A percentile compares a stretch with the other conserved stretches of the same genome.
Evolutionary conservation across 2,329 filamentous ascomycete genomes (phyloP).

Genomic region (Paracoccidioides brasiliensis): DNA sequence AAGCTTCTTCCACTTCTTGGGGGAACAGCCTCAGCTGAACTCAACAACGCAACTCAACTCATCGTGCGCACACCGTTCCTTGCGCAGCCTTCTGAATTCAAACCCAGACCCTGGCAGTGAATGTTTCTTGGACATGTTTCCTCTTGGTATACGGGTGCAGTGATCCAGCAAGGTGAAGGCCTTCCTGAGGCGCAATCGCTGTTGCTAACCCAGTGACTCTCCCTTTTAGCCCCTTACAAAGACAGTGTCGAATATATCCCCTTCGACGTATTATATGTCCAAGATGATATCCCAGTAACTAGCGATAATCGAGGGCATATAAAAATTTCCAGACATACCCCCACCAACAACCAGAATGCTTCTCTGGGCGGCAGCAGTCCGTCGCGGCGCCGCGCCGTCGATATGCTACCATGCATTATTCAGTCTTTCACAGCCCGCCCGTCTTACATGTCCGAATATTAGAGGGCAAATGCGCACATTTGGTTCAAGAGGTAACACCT

Average conservation of each 20-base stretch:
- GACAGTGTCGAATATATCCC: neutral
- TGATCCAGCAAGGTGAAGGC: neutral
- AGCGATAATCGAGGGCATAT: no score
- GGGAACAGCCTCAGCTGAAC: neutral
- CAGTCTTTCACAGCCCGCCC: constrained; percentile 15
- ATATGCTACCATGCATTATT: constrained; percentile 14
- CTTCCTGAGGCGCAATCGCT: no score
- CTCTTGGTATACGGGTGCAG: neutral
- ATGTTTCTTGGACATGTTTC: neutral
- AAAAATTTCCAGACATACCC: no score
- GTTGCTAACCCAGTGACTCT: neutral
- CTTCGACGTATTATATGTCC: neutral
- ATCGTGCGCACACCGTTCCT: no score
- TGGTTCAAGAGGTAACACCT: constrained; percentile 14
- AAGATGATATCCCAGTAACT: neutral
- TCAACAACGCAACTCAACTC: neutral
- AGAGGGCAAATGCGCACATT: constrained; percentile 20
- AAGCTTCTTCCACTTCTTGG: constrained; percentile 4
- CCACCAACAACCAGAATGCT: constrained; percentile 17
- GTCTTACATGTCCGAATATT: constrained; percentile 14
- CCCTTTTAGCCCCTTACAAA: neutral
- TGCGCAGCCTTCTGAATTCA: neutral
- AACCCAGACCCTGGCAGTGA: neutral
- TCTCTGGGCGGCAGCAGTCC: constrained; percentile 24
- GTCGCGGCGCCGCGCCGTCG: constrained; percentile 21